Percentiles rank a stretch among this genome's conserved stretches.
Conservation (phyloP, 352 stramenopile genomes). For the Globisporangium canariense region DNA sequence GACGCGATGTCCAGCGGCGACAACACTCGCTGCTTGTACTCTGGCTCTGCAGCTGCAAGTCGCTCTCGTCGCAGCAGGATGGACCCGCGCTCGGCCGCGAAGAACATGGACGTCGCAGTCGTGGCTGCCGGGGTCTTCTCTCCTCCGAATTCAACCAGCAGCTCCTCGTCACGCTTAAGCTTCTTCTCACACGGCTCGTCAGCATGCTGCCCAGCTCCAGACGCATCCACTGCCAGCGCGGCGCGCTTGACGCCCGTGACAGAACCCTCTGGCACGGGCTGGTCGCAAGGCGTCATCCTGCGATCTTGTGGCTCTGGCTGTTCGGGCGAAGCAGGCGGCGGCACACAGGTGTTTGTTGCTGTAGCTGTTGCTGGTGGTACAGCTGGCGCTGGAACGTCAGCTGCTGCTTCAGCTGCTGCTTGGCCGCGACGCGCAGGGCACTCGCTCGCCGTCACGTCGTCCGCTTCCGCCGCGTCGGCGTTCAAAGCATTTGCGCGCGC, state of each 20-base stretch:
- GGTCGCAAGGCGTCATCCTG: not conserved
- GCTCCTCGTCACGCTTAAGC: conserved; percentile 25
- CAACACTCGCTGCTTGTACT: conserved; percentile 21
- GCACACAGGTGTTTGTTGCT: not conserved
- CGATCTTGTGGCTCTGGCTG: not conserved
- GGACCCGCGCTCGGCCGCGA: conserved; percentile 1
- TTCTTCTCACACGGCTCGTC: conserved; percentile 46
- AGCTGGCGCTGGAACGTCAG: not conserved
- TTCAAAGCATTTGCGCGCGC: conserved; percentile 14
- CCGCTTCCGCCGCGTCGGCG: not conserved
- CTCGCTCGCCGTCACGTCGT: not conserved
- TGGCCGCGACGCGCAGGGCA: not conserved
- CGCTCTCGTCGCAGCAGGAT: conserved; percentile 7
- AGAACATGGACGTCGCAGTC: not conserved
- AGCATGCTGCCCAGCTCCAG: not conserved
- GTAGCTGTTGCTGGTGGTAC: not conserved
- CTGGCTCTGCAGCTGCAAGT: not conserved
- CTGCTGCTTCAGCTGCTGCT: not conserved
- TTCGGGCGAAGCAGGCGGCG: not conserved
- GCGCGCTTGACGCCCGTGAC: not conserved
- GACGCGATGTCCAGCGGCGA: conserved; percentile 63
- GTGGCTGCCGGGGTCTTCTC: conserved; percentile 10
- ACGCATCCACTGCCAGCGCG: conserved; percentile 5
- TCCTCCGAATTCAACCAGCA: not conserved
- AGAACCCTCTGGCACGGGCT: not conserved